Base-by-base conservation (phyloP, 169 alveolate genomes). In the Plasmodium vivax region DNA sequence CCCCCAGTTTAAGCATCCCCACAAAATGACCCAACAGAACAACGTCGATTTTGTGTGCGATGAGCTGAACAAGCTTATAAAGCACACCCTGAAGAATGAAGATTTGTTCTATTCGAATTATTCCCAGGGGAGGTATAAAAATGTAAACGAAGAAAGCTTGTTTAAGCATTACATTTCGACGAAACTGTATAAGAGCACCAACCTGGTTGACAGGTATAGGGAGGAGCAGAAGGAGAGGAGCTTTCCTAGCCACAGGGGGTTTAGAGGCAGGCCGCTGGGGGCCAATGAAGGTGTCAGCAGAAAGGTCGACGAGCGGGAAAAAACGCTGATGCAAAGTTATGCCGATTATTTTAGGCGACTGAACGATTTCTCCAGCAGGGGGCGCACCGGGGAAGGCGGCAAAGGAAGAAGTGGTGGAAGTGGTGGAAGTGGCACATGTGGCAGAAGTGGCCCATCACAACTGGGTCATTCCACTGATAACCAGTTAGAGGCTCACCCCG, bases 21-120 rank as follows among this genome's bases (percentile, higher is more conserved):
- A 74, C n/a, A 75, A 87, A 68, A 2, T 87, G 47, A 75, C 8
- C 27, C 41, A 43, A 62, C 83, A 68, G 36, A 90, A 90, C n/a
- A 90, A 45, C 32, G 27, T 90, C 27, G 91, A 90, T 90, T 81
- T 82, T 62, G 83, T 90, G 72, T 90, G 94, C 73, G 83, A 90
- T 79, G 84, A 90, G 58, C 47, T 90, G 14, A 90, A 90, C 30
- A 19, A 71, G 27, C 62, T 82, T 45, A 90, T 90, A 41, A 82
- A 81, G 73, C 41, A 80, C 7, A 90, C 91, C 14, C 74, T 90
- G 27, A 80, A 90, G 34, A 90, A 38, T 90, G 94, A 90, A 90
- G 19, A 68, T 27, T 19, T 51, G 27, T 77, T 74, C 80, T 75
- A 77, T 62, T 73, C 93, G 14, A 47, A 54, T 23, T 38, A n/a